Evolutionary conservation across 1,284 basidiomycete species (phyloP), one percentile per base, ranked within the genome.

Genomic region (Austroboletus sp.): DNA sequence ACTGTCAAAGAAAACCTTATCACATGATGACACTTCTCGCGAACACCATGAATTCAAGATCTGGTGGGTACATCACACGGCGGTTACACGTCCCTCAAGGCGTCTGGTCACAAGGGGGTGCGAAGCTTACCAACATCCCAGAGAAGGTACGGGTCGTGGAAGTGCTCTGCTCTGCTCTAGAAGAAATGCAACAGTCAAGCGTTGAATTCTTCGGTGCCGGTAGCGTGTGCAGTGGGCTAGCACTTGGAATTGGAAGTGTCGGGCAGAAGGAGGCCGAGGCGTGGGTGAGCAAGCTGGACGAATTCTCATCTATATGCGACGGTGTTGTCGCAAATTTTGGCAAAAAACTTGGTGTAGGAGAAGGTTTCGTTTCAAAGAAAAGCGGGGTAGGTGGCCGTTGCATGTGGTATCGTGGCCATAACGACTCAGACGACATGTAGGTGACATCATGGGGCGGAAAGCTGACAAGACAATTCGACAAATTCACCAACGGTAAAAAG

Each of bases 401-500:
- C 21, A 29, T 32, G 17, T 13, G 31, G 30, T 42, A 38, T 30
- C 15, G 16, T 17, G 48, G 7, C 48, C 23, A 42, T 34, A 29
- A 40, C 37, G 41, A 44, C 49, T 52, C 46, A 56, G 51, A 53
- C 58, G 60, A 51, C 29, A 30, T 17, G 6, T 27, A 76, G 76
- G 67, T 78, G 40, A 74, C 72, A 34, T 73, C 77, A 29, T 91
- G 89, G 89, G 79, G 89, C 37, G 82, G 82, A 51, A 91, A 88
- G 62, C 70, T 95, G 37, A 82, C 82, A 45, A 78, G 89, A 54
- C 81, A 82, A 54, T 77, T 96, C 55, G 92, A 96, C 68, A 89
- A 91, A 65, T 82, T 97, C 58, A 90, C 90, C 32, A 91, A 85
- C 53, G 87, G 84, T 48, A 91, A 91, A 69, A 89, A 86, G 91